phyloP scores from a whole-genome alignment of 306 rosid species.

The Corylus americana region DNA sequence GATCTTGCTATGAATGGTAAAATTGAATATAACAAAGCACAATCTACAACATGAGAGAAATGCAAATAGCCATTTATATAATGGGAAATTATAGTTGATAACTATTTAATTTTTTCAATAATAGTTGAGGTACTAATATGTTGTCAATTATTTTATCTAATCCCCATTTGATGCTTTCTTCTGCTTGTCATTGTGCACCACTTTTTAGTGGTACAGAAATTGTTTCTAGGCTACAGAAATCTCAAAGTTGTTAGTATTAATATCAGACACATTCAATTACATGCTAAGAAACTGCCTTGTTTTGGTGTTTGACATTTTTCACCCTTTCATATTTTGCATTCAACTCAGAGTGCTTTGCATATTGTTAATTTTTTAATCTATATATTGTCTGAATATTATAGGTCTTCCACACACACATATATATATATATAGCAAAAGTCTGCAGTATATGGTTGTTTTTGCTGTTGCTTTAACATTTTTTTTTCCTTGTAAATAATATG shows the following conservation, averaged over 20 bases:
- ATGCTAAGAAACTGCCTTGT: neutral
- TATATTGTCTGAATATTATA: neutral
- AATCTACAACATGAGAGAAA: too few relatives aligned
- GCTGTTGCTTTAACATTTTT: constrained; percentile 10
- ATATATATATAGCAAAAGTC: neutral
- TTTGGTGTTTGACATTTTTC: neutral
- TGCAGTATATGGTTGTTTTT: neutral
- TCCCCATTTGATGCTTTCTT: neutral
- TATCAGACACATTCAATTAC: neutral
- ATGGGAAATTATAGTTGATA: neutral
- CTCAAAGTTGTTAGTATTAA: neutral
- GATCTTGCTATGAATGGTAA: too few relatives aligned
- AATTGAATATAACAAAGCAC: too few relatives aligned
- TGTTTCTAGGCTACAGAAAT: neutral
- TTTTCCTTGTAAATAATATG: constrained; percentile 23
- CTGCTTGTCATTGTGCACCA: neutral
- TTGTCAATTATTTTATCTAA: neutral
- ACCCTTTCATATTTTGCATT: neutral
- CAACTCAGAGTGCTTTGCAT: neutral
- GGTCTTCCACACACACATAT: neutral
- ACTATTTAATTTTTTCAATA: too few relatives aligned
- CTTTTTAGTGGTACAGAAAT: neutral
- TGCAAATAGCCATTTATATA: too few relatives aligned
- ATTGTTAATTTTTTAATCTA: neutral
- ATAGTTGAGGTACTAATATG: neutral